phyloP scores from a whole-genome alignment of 2,329 filamentous ascomycete species.

The Penicillium sp. region DNA sequence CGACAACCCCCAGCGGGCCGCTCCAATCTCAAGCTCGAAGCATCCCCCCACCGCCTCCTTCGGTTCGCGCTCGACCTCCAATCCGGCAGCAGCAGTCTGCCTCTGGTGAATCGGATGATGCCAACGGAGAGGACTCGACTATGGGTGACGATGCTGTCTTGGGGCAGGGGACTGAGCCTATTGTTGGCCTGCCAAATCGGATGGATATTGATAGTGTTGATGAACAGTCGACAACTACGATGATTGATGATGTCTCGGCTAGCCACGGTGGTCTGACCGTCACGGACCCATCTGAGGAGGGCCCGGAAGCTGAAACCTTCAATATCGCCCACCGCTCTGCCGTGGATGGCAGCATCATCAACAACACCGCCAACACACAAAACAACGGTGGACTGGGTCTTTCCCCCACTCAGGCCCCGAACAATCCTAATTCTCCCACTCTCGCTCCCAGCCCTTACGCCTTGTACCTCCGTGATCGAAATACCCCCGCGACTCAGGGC shows the following conservation, averaged over 20 bases:
- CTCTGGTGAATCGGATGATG: slow-evolving; percentile 84
- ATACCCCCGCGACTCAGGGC: slow-evolving; percentile 65
- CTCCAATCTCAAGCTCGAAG: slow-evolving; percentile 58
- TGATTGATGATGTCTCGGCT: slow-evolving; percentile 69
- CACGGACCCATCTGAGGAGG: slow-evolving; percentile 71
- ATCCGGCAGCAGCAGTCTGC: slow-evolving; percentile 86
- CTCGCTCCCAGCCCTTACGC: slow-evolving; percentile 71
- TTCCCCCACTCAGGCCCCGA: slow-evolving; percentile 63
- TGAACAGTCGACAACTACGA: slow-evolving; percentile 65
- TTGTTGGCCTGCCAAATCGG: slow-evolving; percentile 74
- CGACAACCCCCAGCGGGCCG: slow-evolving; percentile 77
- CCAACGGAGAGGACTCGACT: slow-evolving; percentile 77
- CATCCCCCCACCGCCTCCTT: slow-evolving; percentile 54
- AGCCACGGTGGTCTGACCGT: slow-evolving; percentile 74
- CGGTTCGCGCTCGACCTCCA: slow-evolving; percentile 72
- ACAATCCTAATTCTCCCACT: slow-evolving; percentile 71
- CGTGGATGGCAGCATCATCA: slow-evolving; percentile 81
- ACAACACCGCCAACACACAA: slow-evolving; percentile 63
- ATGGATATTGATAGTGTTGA: slow-evolving; percentile 89
- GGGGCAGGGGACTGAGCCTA: slow-evolving; percentile 61
- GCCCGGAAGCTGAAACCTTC: slow-evolving; percentile 86
- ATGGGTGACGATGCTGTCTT: slow-evolving; percentile 65
- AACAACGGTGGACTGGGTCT: slow-evolving; percentile 69
- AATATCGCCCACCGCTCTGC: slow-evolving; percentile 87
- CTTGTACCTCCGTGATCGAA: slow-evolving; percentile 75